Conservation (phyloP, 129 eudicot species). For the Helianthus tuberosus region DNA sequence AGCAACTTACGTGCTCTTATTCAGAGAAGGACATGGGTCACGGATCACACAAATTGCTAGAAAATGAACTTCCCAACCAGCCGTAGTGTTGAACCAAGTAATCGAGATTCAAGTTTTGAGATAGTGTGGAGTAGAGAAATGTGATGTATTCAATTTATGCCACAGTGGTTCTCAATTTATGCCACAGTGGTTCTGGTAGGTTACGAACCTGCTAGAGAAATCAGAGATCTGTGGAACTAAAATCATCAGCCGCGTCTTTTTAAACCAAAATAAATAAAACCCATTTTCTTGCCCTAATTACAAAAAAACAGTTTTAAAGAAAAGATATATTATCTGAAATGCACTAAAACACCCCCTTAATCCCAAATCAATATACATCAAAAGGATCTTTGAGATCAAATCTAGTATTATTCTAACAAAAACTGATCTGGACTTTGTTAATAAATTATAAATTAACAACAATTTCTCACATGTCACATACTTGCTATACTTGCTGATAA, state of each 20-base stretch:
- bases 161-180: too few relatives aligned
- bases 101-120: too few relatives aligned
- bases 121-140: too few relatives aligned
- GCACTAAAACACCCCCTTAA: neutral
- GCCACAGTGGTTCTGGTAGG: too few relatives aligned
- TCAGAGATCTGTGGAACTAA: too few relatives aligned
- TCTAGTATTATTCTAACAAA: slow-evolving; percentile 13
- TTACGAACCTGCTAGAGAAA: too few relatives aligned
- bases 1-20: too few relatives aligned
- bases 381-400: slow-evolving; percentile 8
- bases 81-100: too few relatives aligned
- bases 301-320: neutral
- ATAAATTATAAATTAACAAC: neutral
- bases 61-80: too few relatives aligned
- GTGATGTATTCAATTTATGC: too few relatives aligned
- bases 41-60: too few relatives aligned
- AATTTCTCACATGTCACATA: neutral
- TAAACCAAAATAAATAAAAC: neutral
- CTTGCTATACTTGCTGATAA: neutral
- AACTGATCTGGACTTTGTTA: slow-evolving; percentile 6
- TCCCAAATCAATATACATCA: slow-evolving; percentile 9
- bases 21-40: too few relatives aligned
- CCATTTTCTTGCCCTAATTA: slow-evolving; percentile 9
- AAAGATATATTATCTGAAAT: neutral
- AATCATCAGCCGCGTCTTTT: neutral